Percentiles rank a stretch among this genome's conserved stretches.
phyloP scores from a whole-genome alignment of 352 stramenopile genomes.

The Blastocystis hominis region DNA sequence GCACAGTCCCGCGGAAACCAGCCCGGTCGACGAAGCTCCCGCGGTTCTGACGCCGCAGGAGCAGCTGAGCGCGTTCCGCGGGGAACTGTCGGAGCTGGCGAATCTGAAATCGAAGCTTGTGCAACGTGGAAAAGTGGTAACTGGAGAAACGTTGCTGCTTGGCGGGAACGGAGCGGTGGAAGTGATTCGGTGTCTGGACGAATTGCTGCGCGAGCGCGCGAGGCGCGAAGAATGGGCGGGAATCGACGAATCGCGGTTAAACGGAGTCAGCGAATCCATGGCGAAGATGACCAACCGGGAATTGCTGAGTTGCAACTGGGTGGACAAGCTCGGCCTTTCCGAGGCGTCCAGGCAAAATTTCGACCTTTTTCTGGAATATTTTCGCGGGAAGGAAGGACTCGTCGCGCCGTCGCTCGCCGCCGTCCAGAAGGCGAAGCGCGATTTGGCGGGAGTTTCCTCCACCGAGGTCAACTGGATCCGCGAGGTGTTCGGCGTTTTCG shows the following conservation, averaged over 20 bases:
- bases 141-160: background rate
- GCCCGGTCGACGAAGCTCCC: background rate
- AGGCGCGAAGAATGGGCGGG: background rate
- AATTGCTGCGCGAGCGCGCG: background rate
- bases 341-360: background rate
- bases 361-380: conserved; percentile 1
- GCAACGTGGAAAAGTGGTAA: background rate
- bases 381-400: background rate
- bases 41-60: background rate
- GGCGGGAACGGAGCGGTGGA: background rate
- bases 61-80: background rate
- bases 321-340: background rate
- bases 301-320: background rate
- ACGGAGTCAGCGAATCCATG: background rate
- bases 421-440: background rate
- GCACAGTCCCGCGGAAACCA: background rate
- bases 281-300: background rate
- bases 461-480: conserved; percentile 18
- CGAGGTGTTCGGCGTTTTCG: background rate
- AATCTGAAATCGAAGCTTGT: background rate
- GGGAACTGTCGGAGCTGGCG: background rate
- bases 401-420: background rate
- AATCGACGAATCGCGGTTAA: background rate
- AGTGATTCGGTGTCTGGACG: conserved; percentile 2
- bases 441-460: background rate